Evolutionary conservation across 2,329 filamentous ascomycete species (phyloP).

Genomic region (Phaeophleospora eucalypticola): DNA sequence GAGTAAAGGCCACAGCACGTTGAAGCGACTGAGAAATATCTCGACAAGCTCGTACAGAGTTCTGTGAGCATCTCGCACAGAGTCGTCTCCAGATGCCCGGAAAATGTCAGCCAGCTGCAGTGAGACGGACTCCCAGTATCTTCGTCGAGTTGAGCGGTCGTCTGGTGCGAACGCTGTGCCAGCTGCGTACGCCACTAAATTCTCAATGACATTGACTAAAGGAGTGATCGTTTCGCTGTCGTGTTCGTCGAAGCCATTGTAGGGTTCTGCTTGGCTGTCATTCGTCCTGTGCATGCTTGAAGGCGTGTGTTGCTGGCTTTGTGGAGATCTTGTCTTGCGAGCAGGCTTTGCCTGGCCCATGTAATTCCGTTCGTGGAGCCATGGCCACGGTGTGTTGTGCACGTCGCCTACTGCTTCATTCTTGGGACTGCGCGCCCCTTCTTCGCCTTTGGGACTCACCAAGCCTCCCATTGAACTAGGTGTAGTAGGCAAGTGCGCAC

Average conservation of each 20-base stretch:
- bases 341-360: not conserved
- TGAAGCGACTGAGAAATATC: slow-evolving; percentile 12
- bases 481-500: too few species aligned
- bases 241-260: too few species aligned
- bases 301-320: not conserved
- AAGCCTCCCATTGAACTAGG: too few species aligned
- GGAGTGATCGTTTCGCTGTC: slow-evolving; percentile 2
- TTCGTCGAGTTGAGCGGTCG: slow-evolving; percentile 3
- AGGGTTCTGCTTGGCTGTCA: not conserved
- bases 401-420: not conserved
- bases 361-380: slow-evolving; percentile 14
- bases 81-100: not conserved
- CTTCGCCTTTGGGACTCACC: too few species aligned
- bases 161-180: slow-evolving; percentile 13
- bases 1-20: slow-evolving; percentile 13
- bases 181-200: slow-evolving; percentile 12
- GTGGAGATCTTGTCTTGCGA: not conserved
- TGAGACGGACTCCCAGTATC: slow-evolving; percentile 15
- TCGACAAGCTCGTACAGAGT: slow-evolving; percentile 13
- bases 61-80: slow-evolving; percentile 1
- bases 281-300: not conserved
- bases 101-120: slow-evolving; percentile 15
- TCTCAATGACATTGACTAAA: slow-evolving; percentile 9
- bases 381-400: slow-evolving; percentile 11
- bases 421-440: too few species aligned